Percentiles rank a stretch among this genome's conserved stretches.
Conservation (phyloP, 108 stramenopile genomes). For the Conticribra guillardii region DNA sequence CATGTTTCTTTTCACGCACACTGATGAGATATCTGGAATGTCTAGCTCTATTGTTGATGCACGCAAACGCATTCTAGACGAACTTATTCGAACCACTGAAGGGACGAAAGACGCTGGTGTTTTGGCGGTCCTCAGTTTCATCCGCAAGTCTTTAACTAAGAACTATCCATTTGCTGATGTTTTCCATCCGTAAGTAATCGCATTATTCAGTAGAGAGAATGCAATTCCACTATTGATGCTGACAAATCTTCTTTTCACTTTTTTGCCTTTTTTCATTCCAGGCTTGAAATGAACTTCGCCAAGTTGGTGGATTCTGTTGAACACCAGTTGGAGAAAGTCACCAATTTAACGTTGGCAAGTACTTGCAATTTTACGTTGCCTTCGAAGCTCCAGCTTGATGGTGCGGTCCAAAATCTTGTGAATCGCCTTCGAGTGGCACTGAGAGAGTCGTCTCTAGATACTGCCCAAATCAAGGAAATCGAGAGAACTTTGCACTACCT, state of each 20-base stretch:
- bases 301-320: conserved; percentile 30
- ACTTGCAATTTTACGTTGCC: conserved; percentile 47
- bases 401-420: conserved; percentile 33
- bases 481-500: conserved; percentile 37
- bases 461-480: conserved; percentile 30
- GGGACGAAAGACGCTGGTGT: conserved; percentile 54
- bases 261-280: no score
- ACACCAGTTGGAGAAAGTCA: conserved; percentile 26
- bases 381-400: conserved; percentile 48
- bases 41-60: conserved; percentile 13
- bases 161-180: conserved; percentile 58
- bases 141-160: conserved; percentile 46
- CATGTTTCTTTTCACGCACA: conserved; percentile 68
- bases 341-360: conserved; percentile 22
- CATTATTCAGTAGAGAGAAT: no score
- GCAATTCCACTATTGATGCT: no score
- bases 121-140: conserved; percentile 43
- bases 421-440: conserved; percentile 23
- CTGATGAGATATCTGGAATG: conserved; percentile 48
- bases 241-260: no score
- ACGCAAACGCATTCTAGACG: conserved; percentile 40
- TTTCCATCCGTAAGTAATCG: conserved; percentile 56
- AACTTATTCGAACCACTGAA: conserved; percentile 48
- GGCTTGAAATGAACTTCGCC: conserved; percentile 47
- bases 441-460: conserved; percentile 21